Conservation (phyloP, 164 flowering plant genomes). For the Cinnamomum chago region DNA sequence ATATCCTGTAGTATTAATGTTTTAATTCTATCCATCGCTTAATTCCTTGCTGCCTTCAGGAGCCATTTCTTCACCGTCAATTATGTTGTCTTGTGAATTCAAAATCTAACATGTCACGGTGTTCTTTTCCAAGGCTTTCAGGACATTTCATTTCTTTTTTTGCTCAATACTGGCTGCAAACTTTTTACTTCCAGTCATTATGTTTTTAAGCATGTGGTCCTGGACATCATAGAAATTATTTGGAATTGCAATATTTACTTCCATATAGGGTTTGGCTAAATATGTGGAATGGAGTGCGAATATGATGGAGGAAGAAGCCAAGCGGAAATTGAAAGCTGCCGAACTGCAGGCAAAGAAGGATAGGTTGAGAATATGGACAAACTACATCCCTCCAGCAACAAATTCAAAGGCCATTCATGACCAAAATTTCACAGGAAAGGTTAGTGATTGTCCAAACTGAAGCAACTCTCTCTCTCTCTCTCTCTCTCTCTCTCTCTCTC, state of each 20-base stretch:
- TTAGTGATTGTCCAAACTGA: constrained; percentile 15
- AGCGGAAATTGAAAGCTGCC: constrained; percentile 59
- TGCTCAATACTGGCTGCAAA: background rate
- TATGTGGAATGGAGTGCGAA: constrained; percentile 98
- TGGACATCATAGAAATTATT: background rate
- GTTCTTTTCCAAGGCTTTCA: background rate
- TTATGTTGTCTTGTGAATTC: too few relatives aligned
- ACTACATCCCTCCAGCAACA: constrained; percentile 79
- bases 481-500: background rate
- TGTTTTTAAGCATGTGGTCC: background rate
- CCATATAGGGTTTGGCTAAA: constrained; percentile 77
- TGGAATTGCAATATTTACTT: background rate
- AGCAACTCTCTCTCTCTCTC: background rate
- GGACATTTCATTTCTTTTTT: background rate
- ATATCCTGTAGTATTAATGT: too few relatives aligned
- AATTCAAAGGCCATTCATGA: constrained; percentile 96
- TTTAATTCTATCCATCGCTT: too few relatives aligned
- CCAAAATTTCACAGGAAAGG: constrained; percentile 93
- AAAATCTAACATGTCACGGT: background rate
- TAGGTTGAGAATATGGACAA: constrained; percentile 74
- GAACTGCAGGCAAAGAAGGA: constrained; percentile 88
- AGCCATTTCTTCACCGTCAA: too few relatives aligned
- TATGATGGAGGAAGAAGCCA: constrained; percentile 90
- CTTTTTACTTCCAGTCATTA: background rate
- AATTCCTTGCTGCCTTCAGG: too few relatives aligned